Evolutionary conservation across 768 basidiomycete species (phyloP).

Genomic region (Termitomyces sp.): DNA sequence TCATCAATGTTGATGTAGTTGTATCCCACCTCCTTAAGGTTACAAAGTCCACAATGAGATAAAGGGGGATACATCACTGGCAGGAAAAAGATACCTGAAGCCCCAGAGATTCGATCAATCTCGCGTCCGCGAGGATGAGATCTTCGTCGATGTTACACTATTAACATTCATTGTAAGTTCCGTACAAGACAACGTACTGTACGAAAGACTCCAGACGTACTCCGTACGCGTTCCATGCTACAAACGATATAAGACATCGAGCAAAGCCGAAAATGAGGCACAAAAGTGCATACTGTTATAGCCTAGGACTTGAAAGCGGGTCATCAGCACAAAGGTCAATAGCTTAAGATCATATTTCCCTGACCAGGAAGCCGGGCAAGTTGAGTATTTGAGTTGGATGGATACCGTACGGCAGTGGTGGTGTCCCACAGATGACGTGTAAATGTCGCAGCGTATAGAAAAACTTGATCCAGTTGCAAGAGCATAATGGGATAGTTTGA

Average conservation of each 20-base stretch:
- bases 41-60: background rate
- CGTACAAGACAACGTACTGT: background rate
- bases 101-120: constrained; percentile 52
- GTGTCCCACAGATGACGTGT: constrained; percentile 16
- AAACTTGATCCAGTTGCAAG: background rate
- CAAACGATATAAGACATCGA: background rate
- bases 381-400: constrained; percentile 21
- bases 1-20: constrained; percentile 60
- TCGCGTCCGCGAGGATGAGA: constrained; percentile 44
- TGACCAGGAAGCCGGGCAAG: constrained; percentile 33
- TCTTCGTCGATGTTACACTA: constrained; percentile 57
- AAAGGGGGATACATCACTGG: background rate
- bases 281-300: constrained; percentile 52
- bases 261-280: background rate
- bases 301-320: constrained; percentile 41
- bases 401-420: constrained; percentile 9
- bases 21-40: constrained; percentile 49
- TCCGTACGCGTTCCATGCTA: constrained; percentile 70
- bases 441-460: constrained; percentile 15
- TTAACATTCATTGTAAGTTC: background rate
- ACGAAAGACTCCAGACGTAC: constrained; percentile 24
- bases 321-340: background rate
- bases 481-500: background rate
- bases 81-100: constrained; percentile 31
- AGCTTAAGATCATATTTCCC: constrained; percentile 1